Evolutionary conservation across 1,284 basidiomycete genomes (phyloP), one percentile per base, ranked within the genome.

Genomic region (Cutaneotrichosporon sp.): DNA sequence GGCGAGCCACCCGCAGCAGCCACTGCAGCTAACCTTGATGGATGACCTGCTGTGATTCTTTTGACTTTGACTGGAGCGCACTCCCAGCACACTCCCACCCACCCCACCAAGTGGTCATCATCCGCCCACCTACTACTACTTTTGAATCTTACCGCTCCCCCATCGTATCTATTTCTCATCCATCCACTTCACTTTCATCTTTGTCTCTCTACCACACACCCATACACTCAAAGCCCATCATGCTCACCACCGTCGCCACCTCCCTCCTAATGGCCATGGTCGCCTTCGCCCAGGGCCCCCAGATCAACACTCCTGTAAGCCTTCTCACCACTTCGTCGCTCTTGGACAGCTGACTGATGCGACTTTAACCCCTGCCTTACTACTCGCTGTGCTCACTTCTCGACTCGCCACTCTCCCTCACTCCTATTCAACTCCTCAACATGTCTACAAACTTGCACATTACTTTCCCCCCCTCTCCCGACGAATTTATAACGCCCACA

Each of bases 211-310:
- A n/a, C 25, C 42, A 24, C 32, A 17, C 25, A 20, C 12, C 22
- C 44, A 43, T 44, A 26, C 38, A 39, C 20, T 35, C 14, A 16
- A 26, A 19, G 10, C 16, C 9, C 34, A 51, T 29, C 19, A 37
- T 53, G 32, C 11, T 34, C 55, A 27, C 51, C 46, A 35, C 26
- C 26, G 19, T 45, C 48, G 38, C 44, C 35, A 17, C 41, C 32
- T 20, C 46, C 10, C 17, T 45, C 45, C 20, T 51, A 44, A 32
- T 63, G 33, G 59, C 61, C 42, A 38, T 52, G 24, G 52, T 46
- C 37, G 51, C 55, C 44, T 46, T 61, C 37, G 59, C 64, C 31
- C 59, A 52, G 51, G 26, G 16, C 8, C 50, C 43, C 46, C 41
- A 39, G 35, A 51, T 57, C 20, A 31, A 50, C 45, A 57, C 48